A percentile compares a stretch with the other conserved stretches of the same genome.
Conservation (phyloP, 805 yeast species). For the Tetrapisispora namnaoensis region DNA sequence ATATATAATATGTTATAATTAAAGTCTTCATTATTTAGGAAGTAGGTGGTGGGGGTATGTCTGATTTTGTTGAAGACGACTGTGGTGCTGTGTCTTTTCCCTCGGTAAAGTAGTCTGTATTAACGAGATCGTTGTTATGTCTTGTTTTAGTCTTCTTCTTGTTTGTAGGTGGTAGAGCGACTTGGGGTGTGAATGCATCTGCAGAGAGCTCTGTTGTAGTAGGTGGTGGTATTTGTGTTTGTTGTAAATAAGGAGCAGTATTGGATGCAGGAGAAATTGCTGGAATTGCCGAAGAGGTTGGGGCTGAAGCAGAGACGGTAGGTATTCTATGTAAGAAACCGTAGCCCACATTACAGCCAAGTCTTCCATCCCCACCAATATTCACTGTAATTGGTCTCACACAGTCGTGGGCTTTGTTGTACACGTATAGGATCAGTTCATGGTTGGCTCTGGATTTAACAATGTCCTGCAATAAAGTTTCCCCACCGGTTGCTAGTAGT, state of each 20-base stretch:
- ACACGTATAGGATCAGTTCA: conserved; percentile 55
- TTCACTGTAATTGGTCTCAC: conserved; percentile 80
- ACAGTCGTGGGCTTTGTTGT: conserved; percentile 78
- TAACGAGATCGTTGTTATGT: conserved; percentile 2
- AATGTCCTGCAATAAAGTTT: conserved; percentile 60
- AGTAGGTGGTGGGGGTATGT: background rate
- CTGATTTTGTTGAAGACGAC: background rate
- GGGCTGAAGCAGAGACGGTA: conserved; percentile 22
- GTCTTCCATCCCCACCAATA: conserved; percentile 70
- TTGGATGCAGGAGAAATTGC: too few relatives aligned
- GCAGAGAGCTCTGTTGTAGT: conserved; percentile 8
- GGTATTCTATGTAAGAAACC: conserved; percentile 87
- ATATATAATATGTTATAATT: too few relatives aligned
- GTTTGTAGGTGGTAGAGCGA: conserved; percentile 9
- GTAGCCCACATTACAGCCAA: conserved; percentile 94
- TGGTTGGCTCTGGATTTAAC: conserved; percentile 42
- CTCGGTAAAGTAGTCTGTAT: conserved; percentile 22
- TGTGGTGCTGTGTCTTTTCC: conserved; percentile 39
- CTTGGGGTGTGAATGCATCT: conserved; percentile 14
- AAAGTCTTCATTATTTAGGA: too few relatives aligned
- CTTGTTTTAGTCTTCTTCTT: conserved; percentile 11
- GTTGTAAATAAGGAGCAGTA: too few relatives aligned
- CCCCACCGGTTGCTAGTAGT: conserved; percentile 77
- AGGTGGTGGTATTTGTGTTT: conserved; percentile 2
- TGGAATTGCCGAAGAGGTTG: background rate